A percentile compares a stretch with the other conserved stretches of the same genome.
Evolutionary conservation across 2,329 filamentous ascomycete genomes (phyloP).

Genomic region (Colletotrichum salicis): DNA sequence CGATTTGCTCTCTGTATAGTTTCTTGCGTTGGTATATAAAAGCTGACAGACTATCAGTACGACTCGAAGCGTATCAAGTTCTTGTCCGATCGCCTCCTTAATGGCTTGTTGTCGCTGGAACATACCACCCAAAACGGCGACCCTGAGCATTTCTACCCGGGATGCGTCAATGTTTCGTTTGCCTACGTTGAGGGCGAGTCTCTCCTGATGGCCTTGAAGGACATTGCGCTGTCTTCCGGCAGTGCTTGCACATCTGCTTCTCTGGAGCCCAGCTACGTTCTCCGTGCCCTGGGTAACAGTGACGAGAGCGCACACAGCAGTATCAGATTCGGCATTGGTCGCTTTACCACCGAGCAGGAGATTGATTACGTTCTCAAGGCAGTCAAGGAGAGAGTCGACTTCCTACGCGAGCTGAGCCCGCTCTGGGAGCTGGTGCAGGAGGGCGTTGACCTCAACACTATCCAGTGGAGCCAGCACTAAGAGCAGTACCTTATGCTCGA

Average conservation of each 20-base stretch:
- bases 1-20: not conserved
- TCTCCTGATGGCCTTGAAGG: constrained; percentile 96
- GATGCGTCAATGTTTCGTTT: constrained; percentile 98
- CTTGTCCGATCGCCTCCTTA: constrained; percentile 84
- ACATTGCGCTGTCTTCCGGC: constrained; percentile 95
- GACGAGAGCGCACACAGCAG: constrained; percentile 98
- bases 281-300: constrained; percentile 92
- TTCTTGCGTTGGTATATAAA: constrained; percentile 3
- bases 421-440: constrained; percentile 99
- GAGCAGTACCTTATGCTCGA: not conserved
- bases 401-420: constrained; percentile 93
- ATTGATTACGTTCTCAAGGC: constrained; percentile 98
- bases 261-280: constrained; percentile 94
- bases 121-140: constrained; percentile 94
- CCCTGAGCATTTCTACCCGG: constrained; percentile 84
- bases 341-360: constrained; percentile 94
- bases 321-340: constrained; percentile 96
- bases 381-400: constrained; percentile 88
- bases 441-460: constrained; percentile 92
- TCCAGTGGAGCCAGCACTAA: constrained; percentile 98
- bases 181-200: constrained; percentile 99
- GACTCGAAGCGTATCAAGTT: constrained; percentile 85
- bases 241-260: constrained; percentile 98
- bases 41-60: constrained; percentile 68
- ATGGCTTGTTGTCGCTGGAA: constrained; percentile 87